Evolutionary conservation across 768 basidiomycete species (phyloP).

Genomic region (Calvatia gigantea): DNA sequence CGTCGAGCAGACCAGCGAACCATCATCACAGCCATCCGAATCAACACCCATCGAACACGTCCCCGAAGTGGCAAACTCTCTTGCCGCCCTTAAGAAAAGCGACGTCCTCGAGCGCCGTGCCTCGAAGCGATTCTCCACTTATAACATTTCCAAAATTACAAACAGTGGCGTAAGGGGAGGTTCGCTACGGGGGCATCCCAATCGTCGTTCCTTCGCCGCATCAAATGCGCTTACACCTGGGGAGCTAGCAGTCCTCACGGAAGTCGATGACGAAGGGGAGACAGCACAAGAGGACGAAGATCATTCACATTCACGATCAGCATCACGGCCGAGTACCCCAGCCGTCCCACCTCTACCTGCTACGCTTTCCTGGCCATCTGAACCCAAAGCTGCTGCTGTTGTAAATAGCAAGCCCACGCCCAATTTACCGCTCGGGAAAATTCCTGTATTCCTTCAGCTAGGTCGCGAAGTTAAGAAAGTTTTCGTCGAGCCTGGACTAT

Average conservation of each 20-base stretch:
- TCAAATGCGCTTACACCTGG: conserved; percentile 60
- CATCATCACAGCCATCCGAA: conserved; percentile 31
- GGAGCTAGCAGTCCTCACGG: conserved; percentile 72
- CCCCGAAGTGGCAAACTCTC: conserved; percentile 67
- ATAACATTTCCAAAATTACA: conserved; percentile 93
- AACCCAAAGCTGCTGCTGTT: conserved; percentile 21
- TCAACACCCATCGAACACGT: conserved; percentile 19
- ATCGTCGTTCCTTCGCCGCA: conserved; percentile 66
- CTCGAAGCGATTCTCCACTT: conserved; percentile 93
- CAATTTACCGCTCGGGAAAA: conserved; percentile 28
- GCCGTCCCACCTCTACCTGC: conserved; percentile 47
- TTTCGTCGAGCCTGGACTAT: conserved; percentile 62
- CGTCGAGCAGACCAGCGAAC: conserved; percentile 26
- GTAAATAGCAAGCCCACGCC: conserved; percentile 9
- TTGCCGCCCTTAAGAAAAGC: conserved; percentile 85
- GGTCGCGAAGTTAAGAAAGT: conserved; percentile 91
- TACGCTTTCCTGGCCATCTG: conserved; percentile 40
- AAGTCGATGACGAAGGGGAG: conserved; percentile 63
- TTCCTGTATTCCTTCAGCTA: conserved; percentile 84
- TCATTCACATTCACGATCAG: conserved; percentile 24
- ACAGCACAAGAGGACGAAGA: conserved; percentile 17
- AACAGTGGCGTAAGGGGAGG: conserved; percentile 49
- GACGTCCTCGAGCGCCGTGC: conserved; percentile 88
- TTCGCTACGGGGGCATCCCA: conserved; percentile 46
- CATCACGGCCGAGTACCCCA: conserved; percentile 28